These are phyloP conservation scores for Calonectria montana DNA, from an alignment of 2,329 filamentous ascomycete genomes.

Conservation along the genomic window DNA sequence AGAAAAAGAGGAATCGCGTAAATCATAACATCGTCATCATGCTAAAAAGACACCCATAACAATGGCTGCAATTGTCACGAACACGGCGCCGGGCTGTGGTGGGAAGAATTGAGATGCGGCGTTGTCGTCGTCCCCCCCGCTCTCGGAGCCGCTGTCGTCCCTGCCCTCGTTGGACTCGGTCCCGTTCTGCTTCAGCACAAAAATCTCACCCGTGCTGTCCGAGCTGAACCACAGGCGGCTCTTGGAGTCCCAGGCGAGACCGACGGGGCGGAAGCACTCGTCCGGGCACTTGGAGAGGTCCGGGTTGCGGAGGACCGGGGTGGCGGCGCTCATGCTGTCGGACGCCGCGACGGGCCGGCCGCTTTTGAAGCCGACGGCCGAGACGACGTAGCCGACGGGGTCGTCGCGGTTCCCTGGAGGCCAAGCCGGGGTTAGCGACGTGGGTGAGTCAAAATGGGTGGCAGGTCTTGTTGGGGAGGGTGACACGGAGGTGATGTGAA, in stretches of 20 bases:
- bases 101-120: slow-evolving; percentile 35
- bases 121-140: slow-evolving; percentile 30
- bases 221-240: slow-evolving; percentile 72
- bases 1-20: background rate
- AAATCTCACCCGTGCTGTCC: slow-evolving; percentile 75
- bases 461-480: background rate
- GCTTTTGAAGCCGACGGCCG: slow-evolving; percentile 52
- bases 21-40: slow-evolving; percentile 23
- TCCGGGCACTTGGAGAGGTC: slow-evolving; percentile 65
- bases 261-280: slow-evolving; percentile 72
- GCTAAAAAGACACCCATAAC: slow-evolving; percentile 44
- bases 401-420: slow-evolving; percentile 53
- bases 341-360: slow-evolving; percentile 54
- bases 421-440: background rate
- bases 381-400: slow-evolving; percentile 60
- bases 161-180: slow-evolving; percentile 8
- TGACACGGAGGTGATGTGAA: background rate
- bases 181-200: slow-evolving; percentile 55
- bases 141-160: slow-evolving; percentile 18
- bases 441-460: background rate
- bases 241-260: slow-evolving; percentile 62
- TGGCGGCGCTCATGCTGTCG: slow-evolving; percentile 59
- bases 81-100: slow-evolving; percentile 33
- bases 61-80: slow-evolving; percentile 43
- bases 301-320: slow-evolving; percentile 66